Base-by-base conservation (phyloP, 495 filamentous ascomycete species). In the Aspergillus heteromorphus region DNA sequence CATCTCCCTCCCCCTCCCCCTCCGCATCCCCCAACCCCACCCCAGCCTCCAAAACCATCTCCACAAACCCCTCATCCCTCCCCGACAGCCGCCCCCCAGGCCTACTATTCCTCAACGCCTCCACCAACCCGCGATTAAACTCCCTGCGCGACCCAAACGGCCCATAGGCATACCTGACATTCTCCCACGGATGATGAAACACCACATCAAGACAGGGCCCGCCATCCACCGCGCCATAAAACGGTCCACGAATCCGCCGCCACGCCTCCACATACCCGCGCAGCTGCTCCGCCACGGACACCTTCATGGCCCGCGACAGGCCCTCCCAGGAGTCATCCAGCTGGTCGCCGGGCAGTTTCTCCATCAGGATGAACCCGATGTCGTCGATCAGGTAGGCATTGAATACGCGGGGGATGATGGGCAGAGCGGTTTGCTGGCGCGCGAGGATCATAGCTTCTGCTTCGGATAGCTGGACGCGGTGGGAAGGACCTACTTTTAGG, bases 311-410 rank as follows among this genome's bases (percentile, higher is more conserved):
- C 9, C 13, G 19, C 14, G 58, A 36, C 17, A 57, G 20, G 30
- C 16, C 36, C 38, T 64, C 55, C 60, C 51, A 59, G 55, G 42
- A 52, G 18, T 51, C 9, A 19, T 40, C 41, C 6, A 67, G 58
- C 21, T 41, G 17, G 17, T 51, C 47, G 16, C 66, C 66, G 1
- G 49, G 47, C 10, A 67, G 50, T 38, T 62, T 65, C 8, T 53
- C 45, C 66, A 69, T 69, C 19, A 66, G 41, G 45, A 71, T 71
- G 54, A 64, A 69, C 25, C 62, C 62, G 18, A 57, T 53, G 47
- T 62, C 56, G 20, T 9, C 54, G 23, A 62, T 58, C 27, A 36
- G 51, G 27, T 65, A 65, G 18, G 66, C 65, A 60, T 64, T 66
- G 36, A 60, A 55, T 16, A 69, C 57, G 30, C 62, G 17, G 5